Base-by-base conservation (phyloP, 257 asterid genomes). In the Solanum medicagineum region DNA sequence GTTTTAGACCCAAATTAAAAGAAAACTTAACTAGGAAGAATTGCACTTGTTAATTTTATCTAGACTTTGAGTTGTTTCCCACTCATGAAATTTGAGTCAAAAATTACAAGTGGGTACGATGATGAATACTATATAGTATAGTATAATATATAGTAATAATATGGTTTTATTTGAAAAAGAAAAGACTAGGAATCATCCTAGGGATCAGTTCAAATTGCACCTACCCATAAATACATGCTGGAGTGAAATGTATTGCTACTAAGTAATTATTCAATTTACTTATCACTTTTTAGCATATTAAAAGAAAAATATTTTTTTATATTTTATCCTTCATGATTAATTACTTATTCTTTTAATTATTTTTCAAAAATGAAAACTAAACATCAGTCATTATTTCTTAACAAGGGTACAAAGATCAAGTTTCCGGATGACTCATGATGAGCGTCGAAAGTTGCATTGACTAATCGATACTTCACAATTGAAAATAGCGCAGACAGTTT, bases 61-160 rank as follows among this genome's bases (percentile, higher is more conserved):
- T 56, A 57, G 80, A 70, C n/a, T 57, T 86, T 77, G 87, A 86
- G 89, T 84, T 86, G 90, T 86, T 86, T 85, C 80, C 90, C 92
- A 89, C 92, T 89, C 45, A 77, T 14, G 8, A 19, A 8, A 59
- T 60, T 56, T 69, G 81, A 32, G 51, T 36, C 49, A 68, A 69
- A 77, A 24, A 14, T 62, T 44, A 1, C 86, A 77, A 84, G 86
- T 88, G 82, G 85, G 83, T 24, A 65, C 60, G 45, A 13, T 6
- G 40, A 86, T 19, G 81, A 36, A 69, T 49, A 54, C 57, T 49
- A 36, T 69, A 69, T 20, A 36, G 20, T 69, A 69, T 20, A 36
- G 20, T 26, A 65, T 26, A 59, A 4, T 22, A 17, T 2, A 14
- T 59, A 44, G 20, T 45, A 19, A 3, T 6, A n/a, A 40, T 70